Evolutionary conservation across 2,329 filamentous ascomycete genomes (phyloP), one percentile per base, ranked within the genome.

Genomic region (Penicillium occitanis): DNA sequence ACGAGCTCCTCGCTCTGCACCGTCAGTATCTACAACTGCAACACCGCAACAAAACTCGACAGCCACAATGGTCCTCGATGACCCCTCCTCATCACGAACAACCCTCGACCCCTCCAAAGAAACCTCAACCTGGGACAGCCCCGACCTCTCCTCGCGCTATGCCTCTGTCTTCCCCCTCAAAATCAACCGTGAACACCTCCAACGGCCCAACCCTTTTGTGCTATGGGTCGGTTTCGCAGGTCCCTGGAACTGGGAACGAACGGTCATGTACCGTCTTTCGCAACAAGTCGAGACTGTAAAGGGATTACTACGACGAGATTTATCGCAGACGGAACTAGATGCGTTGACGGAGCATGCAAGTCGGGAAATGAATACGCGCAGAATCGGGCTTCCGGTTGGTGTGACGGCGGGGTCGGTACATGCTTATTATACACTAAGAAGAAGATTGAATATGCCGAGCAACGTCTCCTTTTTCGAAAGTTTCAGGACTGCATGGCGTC

Each of bases 81-180:
- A 63, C 33, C 5, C 33, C 17, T 44, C 60, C 28, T 57, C 63
- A 3, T 28, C 37, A n/a, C 14, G 37, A 33, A 30, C 57, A 11
- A n/a, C 14, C 11, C 51, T 64, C 42, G 59, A 66, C 5, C 35
- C 65, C 3, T 55, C 65, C 22, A 51, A 37, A 51, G 42, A 66
- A 10, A 63, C 42, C 33, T 61, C 59, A 4, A 63, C 60, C 46
- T 66, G 65, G 65, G 55, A 66, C 60, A 66, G 55, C 35, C 60
- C 65, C 22, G 60, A 66, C 40, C 65, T 63, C 53, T 25, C 22
- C 30, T 63, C 60, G 11, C 65, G 51, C 33, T 51, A 66, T 53
- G 65, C 65, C 44, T 57, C 65, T 28, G 44, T 60, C 25, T 63
- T 63, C 46, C 65, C 65, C 2, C 61, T 60, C 42, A 63, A 63